Percentiles rank a stretch among this genome's conserved stretches.
phyloP scores from a whole-genome alignment of 2,329 filamentous ascomycete genomes.

The Elsinoe arachidis region DNA sequence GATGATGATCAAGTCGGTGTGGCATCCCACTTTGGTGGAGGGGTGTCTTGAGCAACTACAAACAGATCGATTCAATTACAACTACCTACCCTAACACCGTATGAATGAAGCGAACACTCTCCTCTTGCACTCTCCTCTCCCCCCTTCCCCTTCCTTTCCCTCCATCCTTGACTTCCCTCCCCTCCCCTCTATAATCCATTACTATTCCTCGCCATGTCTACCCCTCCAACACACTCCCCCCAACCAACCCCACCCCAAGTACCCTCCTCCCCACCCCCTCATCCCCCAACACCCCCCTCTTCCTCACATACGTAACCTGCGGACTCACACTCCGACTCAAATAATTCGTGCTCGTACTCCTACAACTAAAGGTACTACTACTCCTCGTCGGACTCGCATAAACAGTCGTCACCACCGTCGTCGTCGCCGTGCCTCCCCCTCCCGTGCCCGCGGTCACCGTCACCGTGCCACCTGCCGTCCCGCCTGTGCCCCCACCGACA shows the following conservation, averaged over 20 bases:
- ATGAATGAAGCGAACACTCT: background rate
- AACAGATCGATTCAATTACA: background rate
- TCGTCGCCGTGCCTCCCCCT: constrained; percentile 19
- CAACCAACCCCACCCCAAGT: background rate
- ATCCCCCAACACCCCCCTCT: constrained; percentile 8
- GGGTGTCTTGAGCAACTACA: background rate
- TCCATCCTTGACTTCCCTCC: background rate
- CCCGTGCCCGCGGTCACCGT: constrained; percentile 18
- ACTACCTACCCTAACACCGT: background rate
- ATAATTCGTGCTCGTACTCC: constrained; percentile 24
- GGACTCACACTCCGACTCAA: constrained; percentile 18
- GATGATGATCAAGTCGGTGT: too few relatives aligned
- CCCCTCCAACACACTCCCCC: constrained; percentile 12
- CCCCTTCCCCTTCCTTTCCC: background rate
- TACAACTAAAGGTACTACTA: constrained; percentile 20
- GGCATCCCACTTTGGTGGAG: background rate
- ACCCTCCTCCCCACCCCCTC: constrained; percentile 1
- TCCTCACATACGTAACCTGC: constrained; percentile 8
- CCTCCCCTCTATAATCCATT: background rate
- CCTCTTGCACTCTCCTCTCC: background rate
- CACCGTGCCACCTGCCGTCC: constrained; percentile 14
- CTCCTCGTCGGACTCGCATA: constrained; percentile 15
- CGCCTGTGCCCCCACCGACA: constrained; percentile 8
- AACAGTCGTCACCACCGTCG: constrained; percentile 18
- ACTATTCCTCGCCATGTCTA: background rate